These are phyloP conservation scores for Eucalyptus lansdowneana DNA, from an alignment of 345 rosid genomes.

Conservation along the genomic window DNA sequence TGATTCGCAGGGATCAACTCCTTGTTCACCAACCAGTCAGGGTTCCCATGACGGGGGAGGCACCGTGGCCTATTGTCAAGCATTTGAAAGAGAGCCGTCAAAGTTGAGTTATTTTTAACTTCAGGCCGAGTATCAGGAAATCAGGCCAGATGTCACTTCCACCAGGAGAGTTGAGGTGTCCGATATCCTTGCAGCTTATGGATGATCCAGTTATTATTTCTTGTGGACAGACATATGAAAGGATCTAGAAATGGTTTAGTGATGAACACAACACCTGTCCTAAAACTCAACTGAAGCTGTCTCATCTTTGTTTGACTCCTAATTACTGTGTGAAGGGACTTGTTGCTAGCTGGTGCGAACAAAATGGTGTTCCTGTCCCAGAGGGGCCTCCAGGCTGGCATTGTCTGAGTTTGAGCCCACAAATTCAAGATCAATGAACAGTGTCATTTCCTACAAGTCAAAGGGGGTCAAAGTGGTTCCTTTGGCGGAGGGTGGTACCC, in stretches of 20 bases:
- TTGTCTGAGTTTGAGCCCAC: conserved; percentile 48
- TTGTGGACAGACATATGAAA: conserved; percentile 70
- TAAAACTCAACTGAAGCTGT: too few species aligned
- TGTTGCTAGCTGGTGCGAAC: conserved; percentile 88
- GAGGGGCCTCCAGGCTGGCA: conserved; percentile 70
- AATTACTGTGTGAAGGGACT: conserved; percentile 83
- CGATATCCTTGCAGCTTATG: conserved; percentile 92
- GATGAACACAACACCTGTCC: too few species aligned
- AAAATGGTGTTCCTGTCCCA: conserved; percentile 63
- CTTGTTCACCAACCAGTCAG: conserved; percentile 70
- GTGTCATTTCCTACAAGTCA: conserved; percentile 24
- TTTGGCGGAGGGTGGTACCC: conserved; percentile 16
- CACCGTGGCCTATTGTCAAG: conserved; percentile 16
- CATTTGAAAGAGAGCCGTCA: conserved; percentile 66
- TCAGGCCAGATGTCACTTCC: conserved; percentile 67
- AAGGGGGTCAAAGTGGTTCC: conserved; percentile 58
- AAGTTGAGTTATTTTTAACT: conserved; percentile 62
- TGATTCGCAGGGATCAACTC: conserved; percentile 79
- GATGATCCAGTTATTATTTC: conserved; percentile 92
- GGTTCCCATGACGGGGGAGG: conserved; percentile 37
- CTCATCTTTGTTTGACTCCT: conserved; percentile 17
- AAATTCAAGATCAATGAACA: conserved; percentile 49
- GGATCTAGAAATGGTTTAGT: too few species aligned
- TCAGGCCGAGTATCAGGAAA: conserved; percentile 35
- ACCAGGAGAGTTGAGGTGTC: conserved; percentile 92